Evolutionary conservation across 768 basidiomycete species (phyloP).

Genomic region (Agrocybe praecox): DNA sequence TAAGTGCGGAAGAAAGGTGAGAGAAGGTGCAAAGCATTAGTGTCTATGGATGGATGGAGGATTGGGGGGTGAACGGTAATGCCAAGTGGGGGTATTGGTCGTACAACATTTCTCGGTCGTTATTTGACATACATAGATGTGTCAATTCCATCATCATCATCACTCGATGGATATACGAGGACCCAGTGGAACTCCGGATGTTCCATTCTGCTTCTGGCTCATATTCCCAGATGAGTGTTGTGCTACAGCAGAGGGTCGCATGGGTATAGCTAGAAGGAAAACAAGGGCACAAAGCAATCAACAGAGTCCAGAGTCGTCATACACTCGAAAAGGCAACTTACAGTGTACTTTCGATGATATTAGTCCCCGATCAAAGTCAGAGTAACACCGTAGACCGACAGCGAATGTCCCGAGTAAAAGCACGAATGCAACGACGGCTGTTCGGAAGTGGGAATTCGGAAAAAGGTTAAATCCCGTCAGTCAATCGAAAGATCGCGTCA

Average conservation of each 20-base stretch:
- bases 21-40: no score
- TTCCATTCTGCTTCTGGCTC: slow-evolving; percentile 50
- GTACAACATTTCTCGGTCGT: no score
- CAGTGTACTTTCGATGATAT: slow-evolving; percentile 72
- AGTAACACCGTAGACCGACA: slow-evolving; percentile 77
- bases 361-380: slow-evolving; percentile 84
- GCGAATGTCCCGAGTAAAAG: slow-evolving; percentile 74
- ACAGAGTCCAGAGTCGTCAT: slow-evolving; percentile 17
- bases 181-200: slow-evolving; percentile 54
- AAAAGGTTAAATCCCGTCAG: background rate
- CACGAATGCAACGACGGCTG: slow-evolving; percentile 78
- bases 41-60: no score
- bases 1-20: no score
- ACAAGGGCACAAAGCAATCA: slow-evolving; percentile 18
- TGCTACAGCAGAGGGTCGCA: slow-evolving; percentile 45
- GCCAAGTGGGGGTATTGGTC: no score
- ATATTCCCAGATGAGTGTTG: slow-evolving; percentile 43
- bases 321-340: slow-evolving; percentile 43
- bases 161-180: slow-evolving; percentile 81
- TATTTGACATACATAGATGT: background rate
- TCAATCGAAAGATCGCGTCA: background rate
- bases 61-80: no score
- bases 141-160: background rate
- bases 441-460: no score
- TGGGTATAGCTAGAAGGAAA: slow-evolving; percentile 45